A percentile compares a stretch with the other conserved stretches of the same genome.
Evolutionary conservation across 2,329 filamentous ascomycete genomes (phyloP).

Genomic region (Paraphaeosphaeria minitans): DNA sequence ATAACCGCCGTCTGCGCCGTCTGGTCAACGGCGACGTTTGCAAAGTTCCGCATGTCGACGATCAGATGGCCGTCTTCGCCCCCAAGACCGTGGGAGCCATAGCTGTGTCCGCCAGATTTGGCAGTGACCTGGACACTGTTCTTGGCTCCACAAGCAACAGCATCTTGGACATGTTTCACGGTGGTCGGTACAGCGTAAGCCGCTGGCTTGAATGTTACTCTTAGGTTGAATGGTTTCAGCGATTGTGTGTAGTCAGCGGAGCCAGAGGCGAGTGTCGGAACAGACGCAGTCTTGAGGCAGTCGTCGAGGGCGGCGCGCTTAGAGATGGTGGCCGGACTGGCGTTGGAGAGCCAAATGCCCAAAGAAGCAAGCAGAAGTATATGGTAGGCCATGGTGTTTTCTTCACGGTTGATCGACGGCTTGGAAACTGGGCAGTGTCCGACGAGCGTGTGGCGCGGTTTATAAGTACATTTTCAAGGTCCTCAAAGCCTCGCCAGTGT

Average conservation of each 20-base stretch:
- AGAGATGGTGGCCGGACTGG: conserved; percentile 17
- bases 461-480: neutral
- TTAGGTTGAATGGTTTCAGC: conserved; percentile 37
- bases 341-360: conserved; percentile 13
- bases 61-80: conserved; percentile 55
- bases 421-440: neutral
- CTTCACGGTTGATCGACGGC: conserved; percentile 9
- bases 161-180: conserved; percentile 57
- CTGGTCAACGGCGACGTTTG: conserved; percentile 48
- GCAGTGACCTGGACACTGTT: conserved; percentile 60
- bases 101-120: conserved; percentile 67
- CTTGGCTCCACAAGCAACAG: conserved; percentile 60
- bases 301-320: conserved; percentile 25
- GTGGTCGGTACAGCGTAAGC: conserved; percentile 62
- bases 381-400: conserved; percentile 16
- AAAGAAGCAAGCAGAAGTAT: conserved; percentile 19
- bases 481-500: neutral
- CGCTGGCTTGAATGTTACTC: conserved; percentile 49
- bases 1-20: conserved; percentile 49
- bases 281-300: conserved; percentile 23
- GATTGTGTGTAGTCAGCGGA: conserved; percentile 34
- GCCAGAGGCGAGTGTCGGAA: conserved; percentile 26
- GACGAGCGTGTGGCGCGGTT: neutral
- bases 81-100: conserved; percentile 56
- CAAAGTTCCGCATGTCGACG: conserved; percentile 54